These are phyloP conservation scores for Fomitopsis pinicola DNA, from an alignment of 1,284 basidiomycete genomes.

Conservation along the genomic window DNA sequence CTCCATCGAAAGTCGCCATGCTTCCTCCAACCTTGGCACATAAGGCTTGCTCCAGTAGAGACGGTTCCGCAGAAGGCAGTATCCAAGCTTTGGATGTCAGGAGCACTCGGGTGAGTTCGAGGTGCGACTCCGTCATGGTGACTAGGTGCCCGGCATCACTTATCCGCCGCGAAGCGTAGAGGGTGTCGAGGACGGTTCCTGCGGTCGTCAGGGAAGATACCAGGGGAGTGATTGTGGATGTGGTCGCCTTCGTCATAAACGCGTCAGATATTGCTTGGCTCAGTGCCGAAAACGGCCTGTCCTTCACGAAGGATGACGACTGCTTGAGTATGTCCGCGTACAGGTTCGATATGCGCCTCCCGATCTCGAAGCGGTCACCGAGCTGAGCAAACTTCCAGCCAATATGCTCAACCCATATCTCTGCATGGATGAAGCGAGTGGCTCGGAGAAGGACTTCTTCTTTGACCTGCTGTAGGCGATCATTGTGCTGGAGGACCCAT, in stretches of 20 bases:
- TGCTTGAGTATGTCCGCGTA: slow-evolving; percentile 67
- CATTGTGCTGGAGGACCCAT: slow-evolving; percentile 48
- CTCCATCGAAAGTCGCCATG: slow-evolving; percentile 42
- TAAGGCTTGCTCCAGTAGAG: slow-evolving; percentile 70
- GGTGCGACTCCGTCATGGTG: slow-evolving; percentile 60
- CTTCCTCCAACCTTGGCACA: slow-evolving; percentile 57
- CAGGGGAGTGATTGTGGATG: slow-evolving; percentile 72
- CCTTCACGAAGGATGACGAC: slow-evolving; percentile 46
- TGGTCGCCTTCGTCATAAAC: slow-evolving; percentile 66
- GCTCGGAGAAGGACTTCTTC: slow-evolving; percentile 80
- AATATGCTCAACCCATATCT: slow-evolving; percentile 82
- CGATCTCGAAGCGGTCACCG: slow-evolving; percentile 79
- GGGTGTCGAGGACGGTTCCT: slow-evolving; percentile 49
- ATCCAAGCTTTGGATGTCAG: slow-evolving; percentile 58
- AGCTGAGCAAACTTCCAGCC: slow-evolving; percentile 80
- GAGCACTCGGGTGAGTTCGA: slow-evolving; percentile 57
- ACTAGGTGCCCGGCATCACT: slow-evolving; percentile 69
- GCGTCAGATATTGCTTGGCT: slow-evolving; percentile 62
- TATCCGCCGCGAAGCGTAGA: slow-evolving; percentile 60
- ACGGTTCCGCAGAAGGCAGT: slow-evolving; percentile 39
- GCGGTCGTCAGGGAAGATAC: slow-evolving; percentile 65
- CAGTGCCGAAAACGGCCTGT: slow-evolving; percentile 52
- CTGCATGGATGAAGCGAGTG: slow-evolving; percentile 72
- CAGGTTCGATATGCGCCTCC: slow-evolving; percentile 58
- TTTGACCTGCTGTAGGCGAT: slow-evolving; percentile 65